Conservation (phyloP, 2,329 filamentous ascomycete genomes). For the Monascus ruber region DNA sequence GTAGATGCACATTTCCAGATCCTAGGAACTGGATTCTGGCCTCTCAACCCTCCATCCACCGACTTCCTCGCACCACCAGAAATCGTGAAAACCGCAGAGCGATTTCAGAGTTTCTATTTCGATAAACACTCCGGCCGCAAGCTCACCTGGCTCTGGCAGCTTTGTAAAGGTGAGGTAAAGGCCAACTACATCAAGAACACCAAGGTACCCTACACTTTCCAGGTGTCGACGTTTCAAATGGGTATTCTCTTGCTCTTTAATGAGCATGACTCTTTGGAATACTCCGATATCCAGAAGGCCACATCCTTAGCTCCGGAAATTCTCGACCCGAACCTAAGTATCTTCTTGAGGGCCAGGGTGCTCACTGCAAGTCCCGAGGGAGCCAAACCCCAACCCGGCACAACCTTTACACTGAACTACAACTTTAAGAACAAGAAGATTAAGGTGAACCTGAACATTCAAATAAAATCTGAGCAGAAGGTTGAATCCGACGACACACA, state of each 20-base stretch:
- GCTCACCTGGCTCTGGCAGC: conserved; percentile 93
- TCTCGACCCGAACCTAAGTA: conserved; percentile 72
- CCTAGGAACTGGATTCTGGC: conserved; percentile 95
- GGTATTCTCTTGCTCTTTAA: conserved; percentile 91
- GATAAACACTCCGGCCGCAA: conserved; percentile 95
- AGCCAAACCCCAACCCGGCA: conserved; percentile 66
- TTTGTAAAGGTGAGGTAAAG: conserved; percentile 95
- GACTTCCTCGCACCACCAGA: conserved; percentile 79
- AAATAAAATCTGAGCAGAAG: conserved; percentile 90
- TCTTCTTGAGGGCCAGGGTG: conserved; percentile 89
- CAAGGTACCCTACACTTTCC: conserved; percentile 91
- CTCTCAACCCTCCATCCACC: conserved; percentile 73
- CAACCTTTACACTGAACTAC: conserved; percentile 74
- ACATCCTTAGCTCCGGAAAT: conserved; percentile 72
- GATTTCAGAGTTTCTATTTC: conserved; percentile 84
- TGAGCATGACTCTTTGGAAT: conserved; percentile 71
- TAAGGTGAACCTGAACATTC: conserved; percentile 89
- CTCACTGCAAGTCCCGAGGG: conserved; percentile 59
- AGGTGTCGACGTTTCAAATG: conserved; percentile 97
- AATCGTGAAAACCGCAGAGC: conserved; percentile 76
- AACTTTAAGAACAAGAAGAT: conserved; percentile 99
- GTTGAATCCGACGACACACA: conserved; percentile 94
- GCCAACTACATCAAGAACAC: conserved; percentile 80
- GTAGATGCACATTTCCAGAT: conserved; percentile 86
- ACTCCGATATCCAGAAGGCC: conserved; percentile 74